Conservation (phyloP, 2,329 filamentous ascomycete species). For the Fusarium bactridioides region DNA sequence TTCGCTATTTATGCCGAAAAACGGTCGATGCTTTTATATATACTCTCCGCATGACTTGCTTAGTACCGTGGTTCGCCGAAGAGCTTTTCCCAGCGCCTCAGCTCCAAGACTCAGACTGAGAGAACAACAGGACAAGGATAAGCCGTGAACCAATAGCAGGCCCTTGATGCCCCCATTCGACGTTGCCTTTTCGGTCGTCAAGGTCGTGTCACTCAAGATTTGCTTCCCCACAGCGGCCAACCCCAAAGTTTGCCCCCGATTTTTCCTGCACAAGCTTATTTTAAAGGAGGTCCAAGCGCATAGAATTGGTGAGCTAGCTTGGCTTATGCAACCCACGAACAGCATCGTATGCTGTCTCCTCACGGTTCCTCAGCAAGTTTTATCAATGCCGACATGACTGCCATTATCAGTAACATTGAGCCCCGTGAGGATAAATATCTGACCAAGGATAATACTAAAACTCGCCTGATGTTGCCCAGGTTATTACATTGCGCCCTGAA, state of each 20-base stretch:
- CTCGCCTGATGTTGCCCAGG: neutral
- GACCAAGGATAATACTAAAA: neutral
- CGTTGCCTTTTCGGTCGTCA: neutral
- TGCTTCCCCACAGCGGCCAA: constrained; percentile 15
- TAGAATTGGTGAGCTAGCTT: neutral
- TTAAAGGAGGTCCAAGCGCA: neutral
- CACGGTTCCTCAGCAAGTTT: neutral
- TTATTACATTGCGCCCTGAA: neutral
- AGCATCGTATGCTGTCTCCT: neutral
- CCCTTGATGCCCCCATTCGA: neutral
- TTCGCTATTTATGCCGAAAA: neutral
- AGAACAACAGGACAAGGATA: neutral
- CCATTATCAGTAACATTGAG: neutral
- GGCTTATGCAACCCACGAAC: neutral
- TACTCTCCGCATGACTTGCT: neutral
- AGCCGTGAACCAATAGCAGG: neutral
- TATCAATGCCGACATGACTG: neutral
- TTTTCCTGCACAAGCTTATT: constrained; percentile 20
- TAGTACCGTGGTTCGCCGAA: neutral
- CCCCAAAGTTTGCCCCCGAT: constrained; percentile 13
- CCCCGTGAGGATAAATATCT: neutral
- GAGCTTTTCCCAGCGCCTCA: neutral
- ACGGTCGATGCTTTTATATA: neutral
- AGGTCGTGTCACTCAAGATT: neutral
- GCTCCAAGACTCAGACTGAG: neutral